These are phyloP conservation scores for Rhytidiadelphus loreus DNA, from an alignment of 225 moss, liverwort and hornwort species.

Conservation along the genomic window DNA sequence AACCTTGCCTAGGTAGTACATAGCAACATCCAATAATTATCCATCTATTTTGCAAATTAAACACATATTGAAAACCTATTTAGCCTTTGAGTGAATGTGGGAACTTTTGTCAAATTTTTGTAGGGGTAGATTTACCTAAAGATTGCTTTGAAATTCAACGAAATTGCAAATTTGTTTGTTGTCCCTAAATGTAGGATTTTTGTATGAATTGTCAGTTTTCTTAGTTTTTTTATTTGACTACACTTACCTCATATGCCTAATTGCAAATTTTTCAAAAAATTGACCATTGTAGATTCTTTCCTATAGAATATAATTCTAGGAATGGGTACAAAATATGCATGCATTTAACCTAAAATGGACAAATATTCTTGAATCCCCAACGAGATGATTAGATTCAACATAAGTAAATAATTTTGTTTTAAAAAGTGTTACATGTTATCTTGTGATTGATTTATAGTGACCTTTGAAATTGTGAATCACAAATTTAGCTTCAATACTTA, in stretches of 20 bases:
- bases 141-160: background rate
- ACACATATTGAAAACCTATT: background rate
- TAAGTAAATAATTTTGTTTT: background rate
- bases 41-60: background rate
- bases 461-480: background rate
- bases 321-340: background rate
- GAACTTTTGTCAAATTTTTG: background rate
- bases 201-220: rapidly evolving
- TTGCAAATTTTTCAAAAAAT: background rate
- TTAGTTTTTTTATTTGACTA: background rate
- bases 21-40: background rate
- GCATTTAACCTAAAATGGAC: background rate
- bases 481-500: background rate
- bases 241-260: rapidly evolving
- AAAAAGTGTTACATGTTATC: background rate
- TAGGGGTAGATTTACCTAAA: background rate
- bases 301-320: too few species aligned
- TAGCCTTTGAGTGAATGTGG: background rate
- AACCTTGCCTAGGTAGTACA: background rate
- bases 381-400: rapidly evolving
- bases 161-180: background rate
- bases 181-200: background rate
- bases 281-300: rapidly evolving
- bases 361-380: background rate
- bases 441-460: background rate